Evolutionary conservation across 1,284 basidiomycete genomes (phyloP).

Genomic region (Irpex sp.): DNA sequence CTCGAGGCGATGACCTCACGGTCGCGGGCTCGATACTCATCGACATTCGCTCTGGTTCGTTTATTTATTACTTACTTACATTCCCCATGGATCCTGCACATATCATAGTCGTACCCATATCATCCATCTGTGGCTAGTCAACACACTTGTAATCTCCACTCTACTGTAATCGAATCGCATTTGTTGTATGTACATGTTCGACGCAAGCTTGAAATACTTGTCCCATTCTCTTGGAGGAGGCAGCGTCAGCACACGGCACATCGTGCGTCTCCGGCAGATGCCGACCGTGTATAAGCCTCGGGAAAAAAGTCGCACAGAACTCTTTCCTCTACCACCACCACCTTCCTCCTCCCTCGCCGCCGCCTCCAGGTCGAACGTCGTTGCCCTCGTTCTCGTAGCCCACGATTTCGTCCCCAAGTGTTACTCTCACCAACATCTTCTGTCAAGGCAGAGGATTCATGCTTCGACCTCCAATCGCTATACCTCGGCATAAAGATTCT

Average conservation of each 20-base stretch:
- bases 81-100: background rate
- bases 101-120: background rate
- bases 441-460: slow-evolving; percentile 82
- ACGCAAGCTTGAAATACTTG: too few relatives aligned
- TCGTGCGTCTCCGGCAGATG: slow-evolving; percentile 4
- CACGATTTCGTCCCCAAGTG: slow-evolving; percentile 66
- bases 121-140: background rate
- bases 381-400: slow-evolving; percentile 23
- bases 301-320: slow-evolving; percentile 5
- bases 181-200: background rate
- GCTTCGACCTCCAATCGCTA: slow-evolving; percentile 81
- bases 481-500: slow-evolving; percentile 59
- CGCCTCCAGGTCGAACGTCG: slow-evolving; percentile 1
- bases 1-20: slow-evolving; percentile 19
- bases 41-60: background rate
- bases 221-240: too few relatives aligned
- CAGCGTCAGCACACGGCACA: background rate
- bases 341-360: slow-evolving; percentile 14
- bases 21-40: background rate
- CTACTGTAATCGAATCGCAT: background rate
- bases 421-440: slow-evolving; percentile 49
- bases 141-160: background rate
- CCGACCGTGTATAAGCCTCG: slow-evolving; percentile 8
- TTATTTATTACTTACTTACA: slow-evolving; percentile 1
- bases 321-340: slow-evolving; percentile 21